Evolutionary conservation across 2,329 filamentous ascomycete genomes (phyloP).

Genomic region (Alternaria brassicae): DNA sequence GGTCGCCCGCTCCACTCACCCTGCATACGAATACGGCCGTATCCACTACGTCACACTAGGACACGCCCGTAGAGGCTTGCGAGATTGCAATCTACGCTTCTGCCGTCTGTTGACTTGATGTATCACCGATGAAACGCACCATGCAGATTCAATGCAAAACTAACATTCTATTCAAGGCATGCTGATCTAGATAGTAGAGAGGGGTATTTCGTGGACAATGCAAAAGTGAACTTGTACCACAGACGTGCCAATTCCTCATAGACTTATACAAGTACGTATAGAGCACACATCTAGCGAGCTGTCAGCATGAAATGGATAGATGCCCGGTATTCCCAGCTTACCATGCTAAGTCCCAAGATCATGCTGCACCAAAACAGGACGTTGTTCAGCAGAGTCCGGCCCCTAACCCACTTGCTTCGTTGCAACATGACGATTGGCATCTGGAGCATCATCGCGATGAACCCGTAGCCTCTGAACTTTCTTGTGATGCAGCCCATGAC

Average conservation of each 20-base stretch:
- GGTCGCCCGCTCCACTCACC: constrained; percentile 18
- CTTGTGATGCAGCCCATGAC: constrained; percentile 98
- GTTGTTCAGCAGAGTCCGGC: constrained; percentile 75
- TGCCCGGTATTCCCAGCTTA: constrained; percentile 53
- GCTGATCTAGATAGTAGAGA: constrained; percentile 5
- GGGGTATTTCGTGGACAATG: constrained; percentile 26
- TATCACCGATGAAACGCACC: background rate
- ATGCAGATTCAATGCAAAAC: background rate
- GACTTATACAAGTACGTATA: constrained; percentile 48
- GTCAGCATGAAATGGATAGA: background rate
- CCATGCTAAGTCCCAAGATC: constrained; percentile 83
- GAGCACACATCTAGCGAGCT: constrained; percentile 45
- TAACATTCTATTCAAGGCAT: background rate
- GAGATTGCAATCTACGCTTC: background rate
- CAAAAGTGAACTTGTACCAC: background rate
- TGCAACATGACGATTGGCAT: constrained; percentile 94
- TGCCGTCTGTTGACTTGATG: background rate
- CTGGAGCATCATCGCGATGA: constrained; percentile 94
- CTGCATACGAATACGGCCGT: constrained; percentile 5
- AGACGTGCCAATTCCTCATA: background rate
- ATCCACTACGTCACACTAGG: constrained; percentile 14
- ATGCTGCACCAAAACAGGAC: constrained; percentile 89
- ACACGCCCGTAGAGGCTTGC: constrained; percentile 11
- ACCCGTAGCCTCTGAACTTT: constrained; percentile 93
- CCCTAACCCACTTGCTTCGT: constrained; percentile 76